Base-by-base conservation (phyloP, 1,284 basidiomycete species). In the Pisolithus thermaeus region DNA sequence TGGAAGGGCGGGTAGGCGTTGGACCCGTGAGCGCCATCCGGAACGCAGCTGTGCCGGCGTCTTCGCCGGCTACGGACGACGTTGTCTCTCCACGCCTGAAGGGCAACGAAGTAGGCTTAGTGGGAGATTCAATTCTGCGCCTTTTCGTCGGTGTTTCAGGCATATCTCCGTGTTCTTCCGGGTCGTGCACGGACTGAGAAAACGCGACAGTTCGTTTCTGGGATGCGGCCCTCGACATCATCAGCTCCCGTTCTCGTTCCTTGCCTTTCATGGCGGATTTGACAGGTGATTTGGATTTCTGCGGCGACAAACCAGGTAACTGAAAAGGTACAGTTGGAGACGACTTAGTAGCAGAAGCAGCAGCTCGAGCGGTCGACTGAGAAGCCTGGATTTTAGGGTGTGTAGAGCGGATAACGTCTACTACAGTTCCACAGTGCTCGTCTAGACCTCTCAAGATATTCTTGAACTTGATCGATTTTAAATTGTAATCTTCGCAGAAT, bases 141-240 rank as follows among this genome's bases (percentile, higher is more conserved):
- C 51, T 69, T 50, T 66, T 67, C 27, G 61, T 68, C 1, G 63
- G 64, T 2, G 66, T 69, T 46, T 63, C 66, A 0, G 54, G 55
- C 18, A 63, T 57, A 4, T 55, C 4, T 0, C 5, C 20, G 3
- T 45, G 39, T n/a, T n/a, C n/a, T n/a, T n/a, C n/a, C n/a, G n/a
- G n/a, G 6, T 49, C 27, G 5, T 27, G 16, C 11, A 27, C 7
- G 1, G 46, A 14, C 3, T 35, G 46, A 3, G 52, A 51, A 11
- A 66, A 63, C 1, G 49, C 47, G 5, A 65, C 55, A 1, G 37
- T 37, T 3, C 62, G 64, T 47, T 66, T 69, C 38, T 50, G 65
- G 11, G 61, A 54, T 2, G 63, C 57, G 3, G 61, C 54, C 27
- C 32, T 53, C 2, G 46, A 23, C 12, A 49, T 56, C 2, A 42